Percentiles rank a stretch among this genome's conserved stretches.
Evolutionary conservation across 2,329 filamentous ascomycete species (phyloP).

Genomic region (Diaporthe australafricana): DNA sequence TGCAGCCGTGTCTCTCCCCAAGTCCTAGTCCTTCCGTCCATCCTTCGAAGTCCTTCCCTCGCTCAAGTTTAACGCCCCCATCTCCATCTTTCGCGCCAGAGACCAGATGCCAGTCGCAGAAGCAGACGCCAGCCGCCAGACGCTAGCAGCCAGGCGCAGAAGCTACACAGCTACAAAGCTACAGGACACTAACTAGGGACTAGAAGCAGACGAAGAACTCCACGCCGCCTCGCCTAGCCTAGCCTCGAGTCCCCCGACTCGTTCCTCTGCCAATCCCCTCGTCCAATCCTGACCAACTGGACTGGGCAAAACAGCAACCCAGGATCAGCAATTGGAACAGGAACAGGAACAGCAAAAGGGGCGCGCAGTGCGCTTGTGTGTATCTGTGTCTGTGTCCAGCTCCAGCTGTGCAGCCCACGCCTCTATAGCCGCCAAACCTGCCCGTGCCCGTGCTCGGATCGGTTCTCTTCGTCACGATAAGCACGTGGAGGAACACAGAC

Average conservation of each 20-base stretch:
- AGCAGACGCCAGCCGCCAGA: not conserved
- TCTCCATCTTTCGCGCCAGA: not conserved
- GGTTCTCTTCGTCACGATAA: constrained; percentile 12
- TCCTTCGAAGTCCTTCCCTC: constrained; percentile 13
- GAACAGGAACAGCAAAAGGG: not conserved
- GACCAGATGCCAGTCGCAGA: not conserved
- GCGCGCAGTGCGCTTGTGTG: not conserved
- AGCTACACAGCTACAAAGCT: not conserved
- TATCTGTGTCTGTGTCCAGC: not conserved
- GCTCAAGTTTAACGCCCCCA: not conserved
- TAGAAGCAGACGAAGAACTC: constrained; percentile 19
- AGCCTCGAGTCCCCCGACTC: constrained; percentile 20
- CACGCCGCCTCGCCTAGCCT: constrained; percentile 11
- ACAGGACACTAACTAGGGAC: not conserved
- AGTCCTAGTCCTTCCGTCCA: constrained; percentile 16
- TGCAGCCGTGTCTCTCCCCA: constrained; percentile 11
- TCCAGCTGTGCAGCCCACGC: not conserved
- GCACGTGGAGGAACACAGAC: constrained; percentile 26
- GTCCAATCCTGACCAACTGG: not conserved
- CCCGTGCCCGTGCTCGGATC: constrained; percentile 9
- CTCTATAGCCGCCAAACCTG: not conserved
- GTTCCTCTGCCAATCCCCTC: constrained; percentile 16
- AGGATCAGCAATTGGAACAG: not conserved
- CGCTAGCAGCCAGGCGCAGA: not conserved
- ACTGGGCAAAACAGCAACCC: no score